Conservation (phyloP, 768 basidiomycete genomes). For the Daedaleopsis sinensis region DNA sequence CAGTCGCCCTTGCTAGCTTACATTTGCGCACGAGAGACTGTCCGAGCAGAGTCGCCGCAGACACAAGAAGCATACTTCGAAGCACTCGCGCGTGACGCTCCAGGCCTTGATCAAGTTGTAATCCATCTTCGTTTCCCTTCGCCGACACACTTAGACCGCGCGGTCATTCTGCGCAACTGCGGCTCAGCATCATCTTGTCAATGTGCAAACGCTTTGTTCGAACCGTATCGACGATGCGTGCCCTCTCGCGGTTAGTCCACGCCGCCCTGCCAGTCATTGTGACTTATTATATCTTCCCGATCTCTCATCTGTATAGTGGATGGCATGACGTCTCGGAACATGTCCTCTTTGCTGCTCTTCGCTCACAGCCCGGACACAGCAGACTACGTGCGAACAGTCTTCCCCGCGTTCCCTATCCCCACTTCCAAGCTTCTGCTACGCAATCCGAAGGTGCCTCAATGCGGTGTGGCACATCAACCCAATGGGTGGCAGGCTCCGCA, state of each 20-base stretch:
- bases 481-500: constrained; percentile 3
- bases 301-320: constrained; percentile 1
- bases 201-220: background rate
- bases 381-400: background rate
- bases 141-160: no score
- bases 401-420: background rate
- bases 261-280: background rate
- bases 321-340: background rate
- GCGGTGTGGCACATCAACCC: constrained; percentile 1
- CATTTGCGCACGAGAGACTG: no score
- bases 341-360: constrained; percentile 4
- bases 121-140: no score
- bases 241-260: background rate
- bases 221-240: background rate
- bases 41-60: no score
- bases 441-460: background rate
- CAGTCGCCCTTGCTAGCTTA: no score
- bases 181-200: constrained; percentile 5
- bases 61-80: no score
- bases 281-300: background rate
- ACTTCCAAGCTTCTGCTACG: constrained; percentile 2
- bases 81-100: no score
- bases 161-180: background rate
- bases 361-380: background rate
- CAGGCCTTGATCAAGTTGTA: no score